phyloP scores from a whole-genome alignment of 305 asterid genomes.

The Fraxinus latifolia region DNA sequence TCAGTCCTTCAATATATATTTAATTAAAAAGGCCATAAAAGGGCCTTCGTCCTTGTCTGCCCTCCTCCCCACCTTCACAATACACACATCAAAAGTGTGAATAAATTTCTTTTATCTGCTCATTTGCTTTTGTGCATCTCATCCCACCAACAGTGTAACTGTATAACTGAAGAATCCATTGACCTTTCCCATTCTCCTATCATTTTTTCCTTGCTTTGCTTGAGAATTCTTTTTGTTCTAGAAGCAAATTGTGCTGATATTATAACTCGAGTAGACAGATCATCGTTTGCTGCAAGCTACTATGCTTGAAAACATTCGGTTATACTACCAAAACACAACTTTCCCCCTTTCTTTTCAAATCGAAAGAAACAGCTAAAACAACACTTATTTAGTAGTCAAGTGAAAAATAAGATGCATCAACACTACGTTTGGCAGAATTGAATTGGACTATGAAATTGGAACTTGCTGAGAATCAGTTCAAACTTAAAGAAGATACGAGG shows the following conservation, averaged over 20 bases:
- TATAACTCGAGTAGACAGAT: neutral
- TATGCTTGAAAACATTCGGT: neutral
- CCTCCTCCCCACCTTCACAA: neutral
- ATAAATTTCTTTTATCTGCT: neutral
- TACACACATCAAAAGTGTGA: neutral
- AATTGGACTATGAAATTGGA: neutral
- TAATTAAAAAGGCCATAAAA: neutral
- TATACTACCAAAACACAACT: neutral
- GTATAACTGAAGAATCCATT: neutral
- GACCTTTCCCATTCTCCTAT: neutral
- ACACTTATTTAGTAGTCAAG: neutral
- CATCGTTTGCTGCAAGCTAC: neutral
- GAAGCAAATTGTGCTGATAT: neutral
- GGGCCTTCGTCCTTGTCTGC: neutral
- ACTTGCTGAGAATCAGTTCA: conserved; percentile 13
- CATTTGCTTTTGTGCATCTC: neutral
- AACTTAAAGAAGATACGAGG: neutral
- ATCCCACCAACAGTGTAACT: neutral
- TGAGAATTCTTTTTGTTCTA: neutral
- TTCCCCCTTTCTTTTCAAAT: neutral
- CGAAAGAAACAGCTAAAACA: neutral
- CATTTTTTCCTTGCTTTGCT: neutral
- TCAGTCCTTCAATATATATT: neutral
- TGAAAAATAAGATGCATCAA: neutral
- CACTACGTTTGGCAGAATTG: neutral